phyloP scores from a whole-genome alignment of 2,329 filamentous ascomycete species.

The Colletotrichum sp. region DNA sequence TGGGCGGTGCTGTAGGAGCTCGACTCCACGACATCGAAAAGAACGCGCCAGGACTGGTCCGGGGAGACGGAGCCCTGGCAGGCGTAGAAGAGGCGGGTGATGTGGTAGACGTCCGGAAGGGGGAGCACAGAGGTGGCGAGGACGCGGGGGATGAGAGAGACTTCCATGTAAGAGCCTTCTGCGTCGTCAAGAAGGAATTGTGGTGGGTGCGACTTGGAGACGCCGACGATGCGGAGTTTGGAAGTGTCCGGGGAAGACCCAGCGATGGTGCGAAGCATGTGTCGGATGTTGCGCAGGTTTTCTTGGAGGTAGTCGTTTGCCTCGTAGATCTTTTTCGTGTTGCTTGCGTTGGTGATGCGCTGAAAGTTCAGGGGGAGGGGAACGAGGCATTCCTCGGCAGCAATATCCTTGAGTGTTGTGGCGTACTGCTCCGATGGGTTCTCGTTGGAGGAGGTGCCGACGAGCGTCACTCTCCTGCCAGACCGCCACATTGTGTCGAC shows the following conservation, averaged over 20 bases:
- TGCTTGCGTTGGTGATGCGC: slow-evolving; percentile 21
- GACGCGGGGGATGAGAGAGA: slow-evolving; percentile 23
- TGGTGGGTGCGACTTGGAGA: slow-evolving; percentile 15
- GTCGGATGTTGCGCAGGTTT: slow-evolving; percentile 51
- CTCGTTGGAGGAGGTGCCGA: slow-evolving; percentile 75
- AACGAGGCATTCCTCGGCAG: slow-evolving; percentile 44
- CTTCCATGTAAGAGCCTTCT: slow-evolving; percentile 13
- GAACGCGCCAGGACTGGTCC: slow-evolving; percentile 7
- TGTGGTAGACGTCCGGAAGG: slow-evolving; percentile 42
- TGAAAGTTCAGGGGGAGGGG: slow-evolving; percentile 27
- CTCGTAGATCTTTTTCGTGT: slow-evolving; percentile 24
- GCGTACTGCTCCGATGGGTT: slow-evolving; percentile 50
- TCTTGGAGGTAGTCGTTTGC: slow-evolving; percentile 45
- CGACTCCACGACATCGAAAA: slow-evolving; percentile 23
- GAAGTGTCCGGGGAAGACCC: slow-evolving; percentile 21
- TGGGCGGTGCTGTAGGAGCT: slow-evolving; percentile 16
- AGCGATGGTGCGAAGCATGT: slow-evolving; percentile 48
- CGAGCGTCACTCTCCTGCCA: slow-evolving; percentile 74
- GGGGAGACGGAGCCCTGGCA: slow-evolving; percentile 7
- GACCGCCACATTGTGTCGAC: slow-evolving; percentile 75
- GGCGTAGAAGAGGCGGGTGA: slow-evolving; percentile 31
- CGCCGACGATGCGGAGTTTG: slow-evolving; percentile 13
- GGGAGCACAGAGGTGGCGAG: slow-evolving; percentile 35
- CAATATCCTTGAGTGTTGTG: slow-evolving; percentile 42
- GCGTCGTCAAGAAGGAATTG: slow-evolving; percentile 12